Evolutionary conservation across 495 filamentous ascomycete species (phyloP), one percentile per base, ranked within the genome.

Genomic region (Podospora comata): DNA sequence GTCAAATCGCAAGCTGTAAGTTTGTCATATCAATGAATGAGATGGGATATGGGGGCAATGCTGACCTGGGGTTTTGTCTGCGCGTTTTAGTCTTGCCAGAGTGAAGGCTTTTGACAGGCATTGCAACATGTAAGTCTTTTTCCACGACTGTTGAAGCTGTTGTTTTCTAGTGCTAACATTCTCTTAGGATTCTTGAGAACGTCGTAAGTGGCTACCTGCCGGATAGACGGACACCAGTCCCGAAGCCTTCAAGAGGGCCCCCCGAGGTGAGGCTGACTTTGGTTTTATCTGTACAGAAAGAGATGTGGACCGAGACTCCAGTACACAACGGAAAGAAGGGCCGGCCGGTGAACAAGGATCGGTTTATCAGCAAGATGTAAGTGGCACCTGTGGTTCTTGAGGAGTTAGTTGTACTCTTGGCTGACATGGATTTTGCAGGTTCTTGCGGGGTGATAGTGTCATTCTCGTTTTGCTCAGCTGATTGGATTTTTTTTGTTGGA

Each of bases 241-340:
- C 30, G 30, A 32, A 32, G 4, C 7, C 30, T 7, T 32, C 7
- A 7, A 32, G 4, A 44, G n/a, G 19, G 1, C 20, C 1, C 23
- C 23, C 23, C 19, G 16, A 20, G 32, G 15, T 39, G 20, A 13
- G 28, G 32, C 70, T 72, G 60, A 73, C 23, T 23, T 57, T 23
- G 3, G 3, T 39, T 54, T 30, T 15, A 2, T 4, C 16, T 28
- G 23, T 59, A n/a, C 65, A 68, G 69, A 99, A 98, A 85, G 95
- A 99, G 84, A 98, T 99, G 93, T 99, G 95, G 95, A 97, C 93
- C 5, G 95, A 99, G 82, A 93, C 89, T 65, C 94, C 95, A 48
- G 77, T 85, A 27, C 83, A 86, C 16, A 85, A 84, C 55, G 92
- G 92, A 28, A 91, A 91, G 82, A 94, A 93, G 82, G 92, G 94